Evolutionary conservation across 164 flowering plant genomes (phyloP), one percentile per base, ranked within the genome.

Genomic region (Piper longum): DNA sequence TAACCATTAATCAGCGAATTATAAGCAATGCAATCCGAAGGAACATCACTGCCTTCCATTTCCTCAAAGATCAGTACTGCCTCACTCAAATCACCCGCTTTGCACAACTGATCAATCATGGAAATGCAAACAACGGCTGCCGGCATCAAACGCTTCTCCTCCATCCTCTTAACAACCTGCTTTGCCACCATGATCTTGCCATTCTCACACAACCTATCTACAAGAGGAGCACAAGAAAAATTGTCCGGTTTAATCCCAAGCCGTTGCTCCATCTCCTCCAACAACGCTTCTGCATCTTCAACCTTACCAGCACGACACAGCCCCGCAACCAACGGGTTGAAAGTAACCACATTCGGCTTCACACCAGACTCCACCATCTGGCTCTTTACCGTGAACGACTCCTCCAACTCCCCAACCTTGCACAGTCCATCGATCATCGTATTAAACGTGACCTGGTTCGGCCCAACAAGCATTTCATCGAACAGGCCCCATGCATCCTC

Each of bases 401-500:
- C 67, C 9, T 84, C 87, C 74, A 84, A 39, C 43, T 76, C 45
- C n/a, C 84, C 87, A 14, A 43, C 71, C 66, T 85, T 87, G 61
- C 85, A 85, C 62, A 72, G 81, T 67, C 89, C 95, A 74, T 82
- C 81, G 68, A 89, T 85, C 11, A 90, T 67, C 0, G 79, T 74
- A 69, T 86, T 87, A 62, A 71, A 87, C 0, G 87, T 83, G 43
- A 85, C 80, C 39, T 45, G 65, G 60, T 81, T 0, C 81, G 75
- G n/a, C 12, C 18, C 54, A 4, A 64, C 14, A 56, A 56, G 4
- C 91, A 87, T 84, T 81, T 87, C 86, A 61, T 75, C 86, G 60
- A 87, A 85, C 81, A 85, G 16, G 56, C 81, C 74, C 59, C 63
- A 56, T 13, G 87, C 90, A 43, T 87, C 86, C 3, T 42, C 41